phyloP scores from a whole-genome alignment of 768 basidiomycete species.

The Auriscalpium orientale region DNA sequence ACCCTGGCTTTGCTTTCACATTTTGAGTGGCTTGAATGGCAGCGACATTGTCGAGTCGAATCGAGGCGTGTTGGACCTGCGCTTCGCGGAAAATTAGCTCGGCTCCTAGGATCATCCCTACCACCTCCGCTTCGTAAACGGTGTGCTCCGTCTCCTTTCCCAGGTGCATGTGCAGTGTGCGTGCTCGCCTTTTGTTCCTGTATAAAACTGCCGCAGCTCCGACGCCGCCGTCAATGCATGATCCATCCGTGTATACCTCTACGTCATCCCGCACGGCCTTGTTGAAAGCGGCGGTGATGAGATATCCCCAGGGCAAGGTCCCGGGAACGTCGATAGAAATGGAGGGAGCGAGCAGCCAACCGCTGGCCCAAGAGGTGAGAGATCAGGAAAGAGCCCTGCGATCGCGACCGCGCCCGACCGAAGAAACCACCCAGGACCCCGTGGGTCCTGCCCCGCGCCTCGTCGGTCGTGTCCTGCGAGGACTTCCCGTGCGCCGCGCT shows the following conservation, averaged over 20 bases:
- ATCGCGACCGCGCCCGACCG: too few relatives aligned
- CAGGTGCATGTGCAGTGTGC: not conserved
- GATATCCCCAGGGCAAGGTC: too few relatives aligned
- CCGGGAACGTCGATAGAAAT: too few relatives aligned
- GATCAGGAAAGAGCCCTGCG: too few relatives aligned
- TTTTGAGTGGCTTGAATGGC: not conserved
- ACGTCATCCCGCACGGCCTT: not conserved
- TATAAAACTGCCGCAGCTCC: slow-evolving; percentile 14
- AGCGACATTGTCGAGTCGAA: not conserved
- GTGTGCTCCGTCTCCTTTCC: not conserved
- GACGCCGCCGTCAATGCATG: slow-evolving; percentile 7
- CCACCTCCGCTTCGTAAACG: not conserved
- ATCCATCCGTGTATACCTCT: slow-evolving; percentile 17
- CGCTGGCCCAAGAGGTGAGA: too few relatives aligned
- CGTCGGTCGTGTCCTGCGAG: too few relatives aligned
- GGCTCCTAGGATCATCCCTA: not conserved
- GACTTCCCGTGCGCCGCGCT: too few relatives aligned
- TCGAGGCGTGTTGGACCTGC: not conserved
- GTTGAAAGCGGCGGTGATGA: not conserved
- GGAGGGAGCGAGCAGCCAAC: too few relatives aligned
- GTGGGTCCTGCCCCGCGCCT: too few relatives aligned
- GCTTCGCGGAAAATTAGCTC: not conserved
- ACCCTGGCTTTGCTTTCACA: not conserved
- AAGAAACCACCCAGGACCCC: too few relatives aligned
- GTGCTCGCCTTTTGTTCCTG: too few relatives aligned